These are phyloP conservation scores for Volvox carteri DNA, from an alignment of 163 green algal species.

Conservation along the genomic window DNA sequence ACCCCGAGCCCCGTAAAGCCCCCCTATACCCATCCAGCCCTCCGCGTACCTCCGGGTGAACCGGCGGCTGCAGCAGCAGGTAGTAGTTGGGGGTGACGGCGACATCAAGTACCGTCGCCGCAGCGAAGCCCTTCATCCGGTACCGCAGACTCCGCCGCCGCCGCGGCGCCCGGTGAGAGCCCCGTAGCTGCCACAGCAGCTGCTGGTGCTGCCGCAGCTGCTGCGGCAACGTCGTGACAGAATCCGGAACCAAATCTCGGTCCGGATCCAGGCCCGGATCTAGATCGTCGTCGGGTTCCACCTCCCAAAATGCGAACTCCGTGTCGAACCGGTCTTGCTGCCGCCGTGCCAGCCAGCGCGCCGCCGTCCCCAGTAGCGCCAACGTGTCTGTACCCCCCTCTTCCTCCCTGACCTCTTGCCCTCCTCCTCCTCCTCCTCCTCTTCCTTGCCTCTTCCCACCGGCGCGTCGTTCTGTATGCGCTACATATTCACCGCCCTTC, in stretches of 20 bases:
- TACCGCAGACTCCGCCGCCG: not conserved
- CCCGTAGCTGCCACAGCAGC: not conserved
- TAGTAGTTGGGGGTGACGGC: conserved; percentile 71
- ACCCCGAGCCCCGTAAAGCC: too few species aligned
- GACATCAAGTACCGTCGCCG: conserved; percentile 67
- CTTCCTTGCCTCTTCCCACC: not conserved
- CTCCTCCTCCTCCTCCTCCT: not conserved
- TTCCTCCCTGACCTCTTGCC: not conserved
- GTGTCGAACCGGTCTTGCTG: conserved; percentile 17
- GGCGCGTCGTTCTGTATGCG: not conserved
- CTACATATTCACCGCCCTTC: not conserved
- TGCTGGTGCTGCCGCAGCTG: not conserved
- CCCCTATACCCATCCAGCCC: too few species aligned
- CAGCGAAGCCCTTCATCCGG: conserved; percentile 61
- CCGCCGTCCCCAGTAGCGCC: not conserved
- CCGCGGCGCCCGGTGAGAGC: not conserved
- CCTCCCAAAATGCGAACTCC: conserved; percentile 54
- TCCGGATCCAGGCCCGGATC: not conserved
- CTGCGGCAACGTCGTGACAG: not conserved
- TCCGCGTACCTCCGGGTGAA: conserved; percentile 27
- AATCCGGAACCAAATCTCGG: not conserved
- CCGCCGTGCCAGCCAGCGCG: conserved; percentile 10
- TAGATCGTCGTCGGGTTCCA: conserved; percentile 30
- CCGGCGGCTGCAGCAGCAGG: conserved; percentile 57
- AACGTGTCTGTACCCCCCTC: not conserved